Evolutionary conservation across 2,329 filamentous ascomycete genomes (phyloP).

Genomic region (Zopfia rhizophila): DNA sequence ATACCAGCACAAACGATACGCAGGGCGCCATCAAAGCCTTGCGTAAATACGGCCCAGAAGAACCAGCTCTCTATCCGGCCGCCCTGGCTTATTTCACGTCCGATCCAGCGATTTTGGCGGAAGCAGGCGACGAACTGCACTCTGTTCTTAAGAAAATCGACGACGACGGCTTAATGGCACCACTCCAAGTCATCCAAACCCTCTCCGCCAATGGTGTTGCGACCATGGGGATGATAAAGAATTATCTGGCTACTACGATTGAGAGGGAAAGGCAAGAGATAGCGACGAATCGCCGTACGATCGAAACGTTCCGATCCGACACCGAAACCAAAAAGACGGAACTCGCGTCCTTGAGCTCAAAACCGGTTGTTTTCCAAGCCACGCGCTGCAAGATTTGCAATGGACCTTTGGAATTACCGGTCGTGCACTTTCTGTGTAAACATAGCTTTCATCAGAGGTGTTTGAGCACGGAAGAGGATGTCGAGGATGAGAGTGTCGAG

Average conservation of each 20-base stretch:
- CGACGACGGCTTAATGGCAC: conserved; percentile 90
- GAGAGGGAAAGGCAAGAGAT: conserved; percentile 90
- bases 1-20: conserved; percentile 92
- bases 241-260: conserved; percentile 89
- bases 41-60: conserved; percentile 88
- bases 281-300: conserved; percentile 80
- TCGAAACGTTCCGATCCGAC: conserved; percentile 83
- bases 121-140: conserved; percentile 86
- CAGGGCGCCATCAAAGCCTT: conserved; percentile 88
- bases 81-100: conserved; percentile 95
- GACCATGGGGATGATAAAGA: conserved; percentile 97
- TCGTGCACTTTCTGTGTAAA: conserved; percentile 96
- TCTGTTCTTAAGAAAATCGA: conserved; percentile 86
- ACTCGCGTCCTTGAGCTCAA: conserved; percentile 77
- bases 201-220: conserved; percentile 82
- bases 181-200: conserved; percentile 94
- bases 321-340: conserved; percentile 83
- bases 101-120: conserved; percentile 79
- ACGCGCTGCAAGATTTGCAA: conserved; percentile 88
- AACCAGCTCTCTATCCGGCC: conserved; percentile 91
- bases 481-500: conserved; percentile 73
- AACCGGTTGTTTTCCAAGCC: conserved; percentile 89
- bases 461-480: conserved; percentile 72
- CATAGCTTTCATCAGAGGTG: conserved; percentile 96
- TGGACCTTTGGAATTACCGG: conserved; percentile 81